phyloP scores from a whole-genome alignment of 2,329 filamentous ascomycete species.

The Cryphonectria japonica region DNA sequence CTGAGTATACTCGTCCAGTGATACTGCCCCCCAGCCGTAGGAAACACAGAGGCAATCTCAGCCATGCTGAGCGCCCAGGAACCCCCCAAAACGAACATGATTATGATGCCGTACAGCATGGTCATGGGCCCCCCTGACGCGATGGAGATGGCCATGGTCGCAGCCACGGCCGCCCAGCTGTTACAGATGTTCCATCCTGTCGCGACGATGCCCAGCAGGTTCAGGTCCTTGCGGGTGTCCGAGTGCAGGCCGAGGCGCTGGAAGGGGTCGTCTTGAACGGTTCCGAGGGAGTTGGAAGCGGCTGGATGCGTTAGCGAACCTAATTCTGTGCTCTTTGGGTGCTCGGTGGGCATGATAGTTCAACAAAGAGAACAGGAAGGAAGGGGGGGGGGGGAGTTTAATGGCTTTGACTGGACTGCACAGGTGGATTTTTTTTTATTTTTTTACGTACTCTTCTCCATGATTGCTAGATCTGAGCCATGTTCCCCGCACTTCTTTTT shows the following conservation, averaged over 20 bases:
- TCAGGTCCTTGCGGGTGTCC: slow-evolving; percentile 22
- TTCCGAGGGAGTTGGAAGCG: slow-evolving; percentile 20
- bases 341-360: neutral
- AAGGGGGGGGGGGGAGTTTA: no score
- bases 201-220: slow-evolving; percentile 25
- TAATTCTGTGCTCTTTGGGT: neutral
- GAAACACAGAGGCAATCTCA: slow-evolving; percentile 42
- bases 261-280: slow-evolving; percentile 13
- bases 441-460: slow-evolving; percentile 33
- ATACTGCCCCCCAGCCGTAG: slow-evolving; percentile 45
- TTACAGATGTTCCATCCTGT: slow-evolving; percentile 34
- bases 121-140: slow-evolving; percentile 27
- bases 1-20: slow-evolving; percentile 41
- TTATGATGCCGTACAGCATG: slow-evolving; percentile 38
- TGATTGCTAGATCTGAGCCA: neutral
- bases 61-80: slow-evolving; percentile 39
- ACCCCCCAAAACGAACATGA: slow-evolving; percentile 35
- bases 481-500: slow-evolving; percentile 10
- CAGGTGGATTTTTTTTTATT: slow-evolving; percentile 33
- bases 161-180: slow-evolving; percentile 35
- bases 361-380: no score
- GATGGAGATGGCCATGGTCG: slow-evolving; percentile 32
- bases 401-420: no score
- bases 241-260: slow-evolving; percentile 17
- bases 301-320: neutral